Percentiles rank a stretch among this genome's conserved stretches.
Conservation (phyloP, 2,329 filamentous ascomycete species). For the Venturia carpophila region DNA sequence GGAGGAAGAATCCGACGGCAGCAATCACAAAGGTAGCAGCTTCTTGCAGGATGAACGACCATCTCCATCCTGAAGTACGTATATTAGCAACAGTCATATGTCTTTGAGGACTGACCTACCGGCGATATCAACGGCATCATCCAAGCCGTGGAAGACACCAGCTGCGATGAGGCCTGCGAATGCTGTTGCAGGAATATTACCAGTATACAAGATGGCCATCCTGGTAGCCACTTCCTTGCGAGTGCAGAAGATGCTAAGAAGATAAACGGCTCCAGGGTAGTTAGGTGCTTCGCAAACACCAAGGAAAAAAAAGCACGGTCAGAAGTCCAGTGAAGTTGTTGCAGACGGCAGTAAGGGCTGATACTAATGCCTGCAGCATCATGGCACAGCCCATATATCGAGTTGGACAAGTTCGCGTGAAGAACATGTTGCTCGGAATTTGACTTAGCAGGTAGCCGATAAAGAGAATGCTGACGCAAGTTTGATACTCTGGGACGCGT, state of each 20-base stretch:
- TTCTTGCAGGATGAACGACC: slow-evolving; percentile 35
- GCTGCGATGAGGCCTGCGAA: slow-evolving; percentile 51
- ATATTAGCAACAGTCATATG: background rate
- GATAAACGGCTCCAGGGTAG: slow-evolving; percentile 51
- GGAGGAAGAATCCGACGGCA: slow-evolving; percentile 23
- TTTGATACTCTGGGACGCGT: slow-evolving; percentile 43
- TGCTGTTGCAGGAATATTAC: slow-evolving; percentile 40
- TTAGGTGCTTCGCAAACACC: slow-evolving; percentile 38
- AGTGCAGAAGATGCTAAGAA: slow-evolving; percentile 61
- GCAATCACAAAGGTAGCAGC: slow-evolving; percentile 30
- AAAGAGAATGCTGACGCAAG: slow-evolving; percentile 55
- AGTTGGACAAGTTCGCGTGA: slow-evolving; percentile 25
- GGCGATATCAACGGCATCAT: slow-evolving; percentile 33
- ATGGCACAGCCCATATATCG: slow-evolving; percentile 34
- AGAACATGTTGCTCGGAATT: slow-evolving; percentile 33
- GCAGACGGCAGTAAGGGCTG: slow-evolving; percentile 29
- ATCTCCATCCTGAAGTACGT: slow-evolving; percentile 30
- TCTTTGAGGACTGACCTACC: slow-evolving; percentile 19
- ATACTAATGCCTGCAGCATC: slow-evolving; percentile 38
- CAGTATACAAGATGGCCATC: slow-evolving; percentile 52
- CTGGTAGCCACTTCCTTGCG: slow-evolving; percentile 48
- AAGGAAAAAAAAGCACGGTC: slow-evolving; percentile 30
- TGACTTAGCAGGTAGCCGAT: slow-evolving; percentile 24
- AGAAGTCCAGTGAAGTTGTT: slow-evolving; percentile 33
- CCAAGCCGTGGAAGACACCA: slow-evolving; percentile 29